Evolutionary conservation across 306 rosid species (phyloP), one percentile per base, ranked within the genome.

Genomic region (Fragaria vesca): DNA sequence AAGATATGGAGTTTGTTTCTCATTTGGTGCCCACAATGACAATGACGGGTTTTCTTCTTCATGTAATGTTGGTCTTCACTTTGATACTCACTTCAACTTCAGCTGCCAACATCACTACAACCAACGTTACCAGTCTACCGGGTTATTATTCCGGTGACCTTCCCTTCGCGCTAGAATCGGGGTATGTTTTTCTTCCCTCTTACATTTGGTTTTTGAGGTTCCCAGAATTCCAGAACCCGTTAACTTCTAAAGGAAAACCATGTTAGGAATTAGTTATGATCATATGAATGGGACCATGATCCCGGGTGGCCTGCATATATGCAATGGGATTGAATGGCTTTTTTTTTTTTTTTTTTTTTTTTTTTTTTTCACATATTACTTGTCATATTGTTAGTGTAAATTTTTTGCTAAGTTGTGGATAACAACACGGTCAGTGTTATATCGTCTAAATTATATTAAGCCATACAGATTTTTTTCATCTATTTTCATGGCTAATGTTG

Each of bases 81-180:
- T 8, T 40, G 47, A 66, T 9, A 1, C 26, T 66, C 71, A 40
- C 71, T 66, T 66, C 71, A 66, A 38, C 71, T 66, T 36, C 30
- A 38, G 71, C 71, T 66, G 42, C 50, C 45, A 36, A 4, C 50
- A 40, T 66, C 2, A 66, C 71, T 40, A 66, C 71, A 38, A 66
- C 50, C 15, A 40, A 38, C 50, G 10, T 66, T 66, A 66, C 71
- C 2, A 10, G 57, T 40, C 74, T 77, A 17, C 80, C 80, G 17
- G 80, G 80, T 54, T 77, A 68, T 18, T 5, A 68, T 18, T 10
- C 80, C 32, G 74, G 80, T 32, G 55, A 68, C 42, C 80, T 77
- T 40, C 74, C 74, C 0, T 77, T 68, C 4, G 69, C 66, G 3
- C 68, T 76, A 12, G 80, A 76, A 66, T 66, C 80, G 2, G 80